phyloP scores from a whole-genome alignment of 441 rosid genomes.

The Macaranga tanarius region DNA sequence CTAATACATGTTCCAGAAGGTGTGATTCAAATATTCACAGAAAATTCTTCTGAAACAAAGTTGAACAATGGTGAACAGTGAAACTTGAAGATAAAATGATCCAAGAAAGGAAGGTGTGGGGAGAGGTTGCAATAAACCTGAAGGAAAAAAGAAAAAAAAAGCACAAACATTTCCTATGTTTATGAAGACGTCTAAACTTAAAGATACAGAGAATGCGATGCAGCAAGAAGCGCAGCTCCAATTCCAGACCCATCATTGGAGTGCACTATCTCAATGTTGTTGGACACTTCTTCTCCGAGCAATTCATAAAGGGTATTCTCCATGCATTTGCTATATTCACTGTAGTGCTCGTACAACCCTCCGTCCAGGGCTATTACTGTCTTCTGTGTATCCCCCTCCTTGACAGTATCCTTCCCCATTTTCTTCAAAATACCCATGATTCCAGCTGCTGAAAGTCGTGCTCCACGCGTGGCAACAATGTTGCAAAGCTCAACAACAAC shows the following conservation, averaged over 20 bases:
- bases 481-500: conserved; percentile 59
- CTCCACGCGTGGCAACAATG: conserved; percentile 72
- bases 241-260: conserved; percentile 92
- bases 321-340: conserved; percentile 59
- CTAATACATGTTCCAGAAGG: neutral
- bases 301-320: conserved; percentile 67
- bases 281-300: conserved; percentile 68
- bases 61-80: conserved; percentile 3
- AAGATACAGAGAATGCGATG: conserved; percentile 80
- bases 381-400: conserved; percentile 62
- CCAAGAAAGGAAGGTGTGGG: neutral
- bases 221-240: conserved; percentile 92
- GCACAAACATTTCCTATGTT: neutral
- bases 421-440: conserved; percentile 83
- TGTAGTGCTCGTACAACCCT: conserved; percentile 82
- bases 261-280: conserved; percentile 45
- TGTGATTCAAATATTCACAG: conserved; percentile 17
- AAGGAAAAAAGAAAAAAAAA: neutral
- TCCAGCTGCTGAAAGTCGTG: conserved; percentile 91
- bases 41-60: conserved; percentile 13
- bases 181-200: conserved; percentile 23
- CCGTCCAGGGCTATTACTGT: conserved; percentile 93
- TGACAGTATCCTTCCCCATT: conserved; percentile 64
- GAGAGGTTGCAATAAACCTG: conserved; percentile 4
- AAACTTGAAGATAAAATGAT: conserved; percentile 6